Percentiles rank a stretch among this genome's conserved stretches.
These are phyloP conservation scores for Henckelia pumila DNA, from an alignment of 257 asterid species.

Conservation along the genomic window DNA sequence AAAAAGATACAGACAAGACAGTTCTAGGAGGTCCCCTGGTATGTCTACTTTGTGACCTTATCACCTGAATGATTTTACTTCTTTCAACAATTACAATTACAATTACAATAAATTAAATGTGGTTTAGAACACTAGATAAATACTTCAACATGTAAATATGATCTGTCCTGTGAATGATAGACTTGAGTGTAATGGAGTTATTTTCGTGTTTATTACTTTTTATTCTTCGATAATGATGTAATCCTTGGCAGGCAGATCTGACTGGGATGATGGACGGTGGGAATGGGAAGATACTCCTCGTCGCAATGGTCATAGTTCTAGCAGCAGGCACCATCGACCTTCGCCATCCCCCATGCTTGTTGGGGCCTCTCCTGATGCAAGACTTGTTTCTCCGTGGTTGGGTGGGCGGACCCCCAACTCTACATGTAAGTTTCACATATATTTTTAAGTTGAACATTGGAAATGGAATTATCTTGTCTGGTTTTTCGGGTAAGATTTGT, in stretches of 20 bases:
- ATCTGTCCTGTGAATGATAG: conserved; percentile 13
- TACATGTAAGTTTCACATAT: conserved; percentile 36
- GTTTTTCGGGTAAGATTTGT: conserved; percentile 11
- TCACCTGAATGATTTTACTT: not conserved
- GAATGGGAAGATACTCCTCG: conserved; percentile 94
- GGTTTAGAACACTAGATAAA: not conserved
- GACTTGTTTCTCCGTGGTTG: conserved; percentile 92
- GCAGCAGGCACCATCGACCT: conserved; percentile 57
- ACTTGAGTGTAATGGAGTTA: not conserved
- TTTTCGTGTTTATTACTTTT: not conserved
- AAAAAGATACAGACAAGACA: conserved; percentile 66
- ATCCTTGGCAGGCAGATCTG: conserved; percentile 67
- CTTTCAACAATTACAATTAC: too few species aligned
- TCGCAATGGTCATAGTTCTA: conserved; percentile 49
- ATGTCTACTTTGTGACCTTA: conserved; percentile 26
- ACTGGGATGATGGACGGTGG: conserved; percentile 98
- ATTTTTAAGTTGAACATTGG: conserved; percentile 12
- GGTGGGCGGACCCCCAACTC: conserved; percentile 78
- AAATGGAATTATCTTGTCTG: conserved; percentile 24
- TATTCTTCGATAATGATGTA: conserved; percentile 23
- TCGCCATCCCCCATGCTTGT: conserved; percentile 81
- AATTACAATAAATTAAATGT: not conserved
- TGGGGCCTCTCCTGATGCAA: conserved; percentile 94
- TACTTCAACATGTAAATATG: conserved; percentile 5
- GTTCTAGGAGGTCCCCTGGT: conserved; percentile 69